Base-by-base conservation (phyloP, 2,329 filamentous ascomycete genomes). In the Calonectria hawksworthii region DNA sequence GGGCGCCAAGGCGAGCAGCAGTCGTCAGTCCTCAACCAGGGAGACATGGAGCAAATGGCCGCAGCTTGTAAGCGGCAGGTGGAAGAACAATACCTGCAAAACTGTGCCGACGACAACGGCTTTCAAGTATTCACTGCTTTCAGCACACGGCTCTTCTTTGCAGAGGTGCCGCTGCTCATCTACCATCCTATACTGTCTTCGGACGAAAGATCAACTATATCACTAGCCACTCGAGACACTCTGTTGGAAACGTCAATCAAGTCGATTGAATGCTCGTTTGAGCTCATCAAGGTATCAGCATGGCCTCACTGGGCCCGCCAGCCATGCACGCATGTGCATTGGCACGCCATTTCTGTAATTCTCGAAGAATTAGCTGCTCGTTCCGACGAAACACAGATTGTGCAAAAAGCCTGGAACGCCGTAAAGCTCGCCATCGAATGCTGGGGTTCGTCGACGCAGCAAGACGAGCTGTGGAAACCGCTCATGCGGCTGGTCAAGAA, bases 221-320 rank as follows among this genome's bases (percentile, higher is more conserved):
- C 64, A 34, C 21, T 16, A 2, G 21, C n/a, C 16, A 18, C 51
- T 14, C 30, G 52, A 14, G 47, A 69, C 36, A 21, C 18, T 28
- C n/a, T 74, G 21, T 54, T 74, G 13, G 50, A 34, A 8, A 56
- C 64, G 6, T 72, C 47, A 3, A 65, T 72, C n/a, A 56, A 74
- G 54, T 68, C 56, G 14, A 74, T 74, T 4, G 47, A 72, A 32
- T 74, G 64, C 28, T 74, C 72, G 10, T 66, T 70, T 52, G 70
- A 73, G 30, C 38, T 74, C 14, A 59, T 61, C 13, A 63, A 69
- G 9, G 59, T 70, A 50, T 71, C 59, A 10, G 18, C 61, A 21
- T 65, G 61, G 64, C 68, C 69, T 51, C 51, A 68, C 9, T 70
- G 72, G 63, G 72, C 51, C 23, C 38, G 61, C 16, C 51, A 71